phyloP scores from a whole-genome alignment of 768 basidiomycete genomes.

The Leccinum aurantiacum region DNA sequence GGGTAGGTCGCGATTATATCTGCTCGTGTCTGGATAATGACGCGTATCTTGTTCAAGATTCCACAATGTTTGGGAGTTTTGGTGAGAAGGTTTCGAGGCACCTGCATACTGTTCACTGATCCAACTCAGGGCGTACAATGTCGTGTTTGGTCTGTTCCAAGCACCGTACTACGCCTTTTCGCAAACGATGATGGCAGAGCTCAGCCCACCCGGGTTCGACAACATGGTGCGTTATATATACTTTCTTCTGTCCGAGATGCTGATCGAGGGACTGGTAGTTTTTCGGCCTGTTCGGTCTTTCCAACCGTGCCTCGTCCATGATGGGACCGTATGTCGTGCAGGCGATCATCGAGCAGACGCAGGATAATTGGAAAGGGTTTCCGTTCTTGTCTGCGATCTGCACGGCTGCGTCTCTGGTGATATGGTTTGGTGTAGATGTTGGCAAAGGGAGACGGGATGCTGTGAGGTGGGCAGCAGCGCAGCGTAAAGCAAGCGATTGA shows the following conservation, averaged over 20 bases:
- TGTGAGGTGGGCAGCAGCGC: constrained; percentile 48
- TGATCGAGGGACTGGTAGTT: constrained; percentile 45
- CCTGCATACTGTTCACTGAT: background rate
- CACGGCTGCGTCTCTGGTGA: constrained; percentile 60
- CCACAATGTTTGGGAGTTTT: constrained; percentile 87
- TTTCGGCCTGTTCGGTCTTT: constrained; percentile 84
- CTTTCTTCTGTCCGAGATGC: background rate
- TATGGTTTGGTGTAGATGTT: constrained; percentile 75
- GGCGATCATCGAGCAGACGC: constrained; percentile 71
- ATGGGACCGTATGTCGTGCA: constrained; percentile 86
- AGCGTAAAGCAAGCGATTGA: constrained; percentile 11
- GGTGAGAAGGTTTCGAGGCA: constrained; percentile 41
- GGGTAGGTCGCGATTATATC: constrained; percentile 47
- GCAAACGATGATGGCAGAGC: constrained; percentile 87
- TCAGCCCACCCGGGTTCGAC: constrained; percentile 85
- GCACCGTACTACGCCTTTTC: constrained; percentile 87
- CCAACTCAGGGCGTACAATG: constrained; percentile 65
- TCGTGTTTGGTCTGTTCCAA: constrained; percentile 79
- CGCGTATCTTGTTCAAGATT: constrained; percentile 40
- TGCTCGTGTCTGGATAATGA: constrained; percentile 4
- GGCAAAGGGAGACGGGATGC: constrained; percentile 63
- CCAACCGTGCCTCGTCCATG: constrained; percentile 83
- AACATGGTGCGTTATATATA: constrained; percentile 65
- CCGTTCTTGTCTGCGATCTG: constrained; percentile 81
- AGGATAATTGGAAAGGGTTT: constrained; percentile 81